Conservation (phyloP, 805 yeast species). For the Candida orba region DNA sequence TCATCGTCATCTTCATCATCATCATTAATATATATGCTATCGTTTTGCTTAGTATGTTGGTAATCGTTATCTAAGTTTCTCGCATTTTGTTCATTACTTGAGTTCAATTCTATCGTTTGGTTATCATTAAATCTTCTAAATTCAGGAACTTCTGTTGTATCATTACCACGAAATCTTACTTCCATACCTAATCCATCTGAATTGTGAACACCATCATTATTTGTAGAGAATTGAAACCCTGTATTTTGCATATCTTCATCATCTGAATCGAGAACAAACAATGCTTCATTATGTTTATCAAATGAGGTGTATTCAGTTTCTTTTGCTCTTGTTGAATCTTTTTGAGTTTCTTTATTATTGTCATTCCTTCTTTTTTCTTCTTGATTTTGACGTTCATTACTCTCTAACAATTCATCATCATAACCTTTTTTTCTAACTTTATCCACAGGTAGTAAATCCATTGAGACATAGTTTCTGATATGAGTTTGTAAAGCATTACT, state of each 20-base stretch:
- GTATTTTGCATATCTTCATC: constrained; percentile 11
- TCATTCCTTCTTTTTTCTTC: background rate
- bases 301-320: background rate
- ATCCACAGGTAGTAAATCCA: constrained; percentile 1
- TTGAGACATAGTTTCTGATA: constrained; percentile 5
- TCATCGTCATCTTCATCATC: constrained; percentile 5
- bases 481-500: constrained; percentile 23
- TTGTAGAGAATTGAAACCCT: constrained; percentile 16
- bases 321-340: too few relatives aligned
- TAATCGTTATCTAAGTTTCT: background rate
- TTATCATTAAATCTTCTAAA: constrained; percentile 7
- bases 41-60: background rate
- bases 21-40: constrained; percentile 1
- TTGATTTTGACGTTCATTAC: constrained; percentile 3
- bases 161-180: constrained; percentile 8
- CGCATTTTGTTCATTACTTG: background rate
- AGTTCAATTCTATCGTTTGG: too few relatives aligned
- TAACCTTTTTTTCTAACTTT: background rate
- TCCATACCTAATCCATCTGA: constrained; percentile 20
- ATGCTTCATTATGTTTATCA: constrained; percentile 2
- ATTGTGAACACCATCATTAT: constrained; percentile 6
- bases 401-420: constrained; percentile 4
- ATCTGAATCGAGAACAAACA: constrained; percentile 13
- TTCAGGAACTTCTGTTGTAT: constrained; percentile 12
- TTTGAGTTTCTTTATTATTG: background rate